A percentile compares a stretch with the other conserved stretches of the same genome.
Evolutionary conservation across 169 alveolate genomes (phyloP).

Genomic region (Neospora caninum): DNA sequence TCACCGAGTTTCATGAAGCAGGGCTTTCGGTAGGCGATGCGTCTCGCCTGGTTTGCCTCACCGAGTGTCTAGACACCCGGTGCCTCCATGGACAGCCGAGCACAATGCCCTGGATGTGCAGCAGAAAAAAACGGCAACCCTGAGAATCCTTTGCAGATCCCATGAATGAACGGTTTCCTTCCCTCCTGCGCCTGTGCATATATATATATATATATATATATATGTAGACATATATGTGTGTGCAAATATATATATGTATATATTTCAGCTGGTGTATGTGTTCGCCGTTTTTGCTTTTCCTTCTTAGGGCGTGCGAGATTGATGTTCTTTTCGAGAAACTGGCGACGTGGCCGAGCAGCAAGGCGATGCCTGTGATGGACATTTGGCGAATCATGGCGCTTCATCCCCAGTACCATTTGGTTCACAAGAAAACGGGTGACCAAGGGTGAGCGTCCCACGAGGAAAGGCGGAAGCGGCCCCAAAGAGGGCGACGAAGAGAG

Average conservation of each 20-base stretch:
- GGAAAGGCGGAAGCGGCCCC: not conserved
- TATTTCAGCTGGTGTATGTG: not conserved
- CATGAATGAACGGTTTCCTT: too few relatives aligned
- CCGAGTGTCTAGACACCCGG: not conserved
- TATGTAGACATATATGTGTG: not conserved
- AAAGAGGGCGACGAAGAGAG: not conserved
- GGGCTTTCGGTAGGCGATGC: not conserved
- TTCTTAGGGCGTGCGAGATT: constrained; percentile 53
- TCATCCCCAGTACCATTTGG: constrained; percentile 49
- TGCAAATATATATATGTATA: not conserved
- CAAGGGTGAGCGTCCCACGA: constrained; percentile 34
- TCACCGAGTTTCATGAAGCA: not conserved
- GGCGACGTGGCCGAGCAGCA: constrained; percentile 16
- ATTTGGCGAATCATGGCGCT: constrained; percentile 49
- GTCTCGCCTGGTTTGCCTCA: not conserved
- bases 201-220: too few relatives aligned
- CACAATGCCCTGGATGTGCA: not conserved
- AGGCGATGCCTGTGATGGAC: constrained; percentile 57
- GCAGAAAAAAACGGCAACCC: not conserved
- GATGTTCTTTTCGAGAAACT: constrained; percentile 55
- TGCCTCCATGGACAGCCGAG: not conserved
- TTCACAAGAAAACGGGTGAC: constrained; percentile 29
- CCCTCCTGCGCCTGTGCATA: too few relatives aligned
- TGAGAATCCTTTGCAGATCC: not conserved
- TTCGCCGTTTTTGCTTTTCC: too few relatives aligned